A percentile compares a stretch with the other conserved stretches of the same genome.
Conservation (phyloP, 2,329 filamentous ascomycete species). For the Sphaerulina vaccinii region DNA sequence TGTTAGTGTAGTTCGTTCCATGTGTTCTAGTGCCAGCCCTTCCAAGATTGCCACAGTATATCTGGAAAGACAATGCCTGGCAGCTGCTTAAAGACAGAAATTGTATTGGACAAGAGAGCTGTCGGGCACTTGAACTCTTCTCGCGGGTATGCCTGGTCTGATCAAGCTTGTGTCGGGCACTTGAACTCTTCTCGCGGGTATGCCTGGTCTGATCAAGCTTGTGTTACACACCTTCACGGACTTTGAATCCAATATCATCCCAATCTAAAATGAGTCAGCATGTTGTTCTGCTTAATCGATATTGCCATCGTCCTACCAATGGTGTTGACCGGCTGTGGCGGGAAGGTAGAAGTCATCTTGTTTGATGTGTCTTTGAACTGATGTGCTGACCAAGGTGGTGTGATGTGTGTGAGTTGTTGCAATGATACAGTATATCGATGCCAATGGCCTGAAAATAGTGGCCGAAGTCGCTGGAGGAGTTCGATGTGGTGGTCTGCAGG, state of each 20-base stretch:
- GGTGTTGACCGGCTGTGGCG: conserved; percentile 72
- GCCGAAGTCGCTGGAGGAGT: neutral
- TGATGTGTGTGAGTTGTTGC: neutral
- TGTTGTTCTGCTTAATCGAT: neutral
- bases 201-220: too few relatives aligned
- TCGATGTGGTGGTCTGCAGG: too few relatives aligned
- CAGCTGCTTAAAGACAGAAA: too few relatives aligned
- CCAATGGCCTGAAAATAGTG: conserved; percentile 1
- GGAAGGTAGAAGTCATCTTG: conserved; percentile 53
- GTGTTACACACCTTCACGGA: conserved; percentile 80
- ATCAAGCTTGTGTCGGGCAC: too few relatives aligned
- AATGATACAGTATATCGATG: neutral
- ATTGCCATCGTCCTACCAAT: conserved; percentile 60
- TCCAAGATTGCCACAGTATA: too few relatives aligned
- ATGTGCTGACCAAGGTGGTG: too few relatives aligned
- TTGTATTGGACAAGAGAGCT: too few relatives aligned
- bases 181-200: too few relatives aligned
- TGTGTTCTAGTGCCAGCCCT: neutral
- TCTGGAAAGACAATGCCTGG: too few relatives aligned
- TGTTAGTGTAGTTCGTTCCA: neutral
- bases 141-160: too few relatives aligned
- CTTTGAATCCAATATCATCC: conserved; percentile 87
- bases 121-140: too few relatives aligned
- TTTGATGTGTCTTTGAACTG: too few relatives aligned
- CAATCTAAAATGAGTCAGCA: conserved; percentile 62